These are phyloP conservation scores for Gigaspora rosea DNA, from an alignment of 192 early-diverging fungal species.

Conservation along the genomic window DNA sequence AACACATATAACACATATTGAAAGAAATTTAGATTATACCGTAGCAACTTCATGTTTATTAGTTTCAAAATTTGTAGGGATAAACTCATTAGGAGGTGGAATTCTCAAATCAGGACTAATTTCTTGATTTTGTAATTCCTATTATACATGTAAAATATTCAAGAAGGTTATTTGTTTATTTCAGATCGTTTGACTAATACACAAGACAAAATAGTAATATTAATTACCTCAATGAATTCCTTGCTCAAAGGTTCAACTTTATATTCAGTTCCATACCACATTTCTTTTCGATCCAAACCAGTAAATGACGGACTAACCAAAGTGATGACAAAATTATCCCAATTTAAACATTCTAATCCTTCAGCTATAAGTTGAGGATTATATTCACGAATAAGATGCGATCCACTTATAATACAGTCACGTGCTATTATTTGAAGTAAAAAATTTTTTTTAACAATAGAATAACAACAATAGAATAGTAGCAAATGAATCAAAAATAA, in stretches of 20 bases:
- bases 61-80: constrained; percentile 78
- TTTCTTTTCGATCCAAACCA: constrained; percentile 51
- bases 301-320: constrained; percentile 38
- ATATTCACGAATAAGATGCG: constrained; percentile 62
- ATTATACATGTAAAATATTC: not conserved
- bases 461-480: no score
- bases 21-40: not conserved
- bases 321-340: constrained; percentile 39
- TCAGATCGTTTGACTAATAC: not conserved
- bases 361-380: constrained; percentile 67
- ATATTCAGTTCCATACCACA: constrained; percentile 84
- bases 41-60: constrained; percentile 36
- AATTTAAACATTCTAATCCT: constrained; percentile 53
- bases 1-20: not conserved
- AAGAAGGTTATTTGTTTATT: not conserved
- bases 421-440: constrained; percentile 34
- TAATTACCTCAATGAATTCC: constrained; percentile 46
- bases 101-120: constrained; percentile 39
- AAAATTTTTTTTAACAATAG: no score
- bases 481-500: no score
- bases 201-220: not conserved
- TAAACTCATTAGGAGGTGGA: constrained; percentile 68
- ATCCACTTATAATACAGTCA: constrained; percentile 66
- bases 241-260: constrained; percentile 54
- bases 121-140: constrained; percentile 36